Evolutionary conservation across 495 filamentous ascomycete genomes (phyloP).

Genomic region (Lophiotrema nucula): DNA sequence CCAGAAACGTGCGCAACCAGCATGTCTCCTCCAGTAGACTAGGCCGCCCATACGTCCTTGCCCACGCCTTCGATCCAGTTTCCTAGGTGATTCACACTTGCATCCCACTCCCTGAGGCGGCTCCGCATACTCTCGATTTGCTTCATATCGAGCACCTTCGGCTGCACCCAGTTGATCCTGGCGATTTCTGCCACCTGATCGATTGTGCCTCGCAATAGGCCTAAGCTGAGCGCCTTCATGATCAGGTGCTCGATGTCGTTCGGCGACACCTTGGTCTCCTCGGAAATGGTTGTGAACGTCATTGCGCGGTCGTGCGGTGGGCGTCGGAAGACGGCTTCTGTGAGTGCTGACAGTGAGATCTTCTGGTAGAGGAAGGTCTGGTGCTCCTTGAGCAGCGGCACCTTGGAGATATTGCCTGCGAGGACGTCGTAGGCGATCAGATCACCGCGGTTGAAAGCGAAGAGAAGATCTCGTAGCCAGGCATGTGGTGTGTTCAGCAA

Average conservation of each 20-base stretch:
- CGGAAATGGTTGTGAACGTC: constrained; percentile 79
- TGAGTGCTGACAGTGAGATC: constrained; percentile 92
- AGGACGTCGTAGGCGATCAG: constrained; percentile 81
- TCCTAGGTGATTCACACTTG: constrained; percentile 87
- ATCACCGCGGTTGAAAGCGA: constrained; percentile 96
- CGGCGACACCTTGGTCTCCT: constrained; percentile 86
- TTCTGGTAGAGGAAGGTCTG: constrained; percentile 87
- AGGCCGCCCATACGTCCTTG: constrained; percentile 88
- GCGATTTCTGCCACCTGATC: constrained; percentile 95
- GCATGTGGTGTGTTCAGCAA: constrained; percentile 62
- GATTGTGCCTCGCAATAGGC: constrained; percentile 85
- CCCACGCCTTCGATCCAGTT: constrained; percentile 91
- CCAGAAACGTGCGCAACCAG: too few species aligned
- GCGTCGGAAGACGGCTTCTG: constrained; percentile 92
- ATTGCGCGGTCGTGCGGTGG: constrained; percentile 94
- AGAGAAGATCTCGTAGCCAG: constrained; percentile 92
- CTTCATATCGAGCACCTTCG: constrained; percentile 90
- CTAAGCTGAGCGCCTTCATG: constrained; percentile 96
- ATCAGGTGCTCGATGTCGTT: constrained; percentile 96
- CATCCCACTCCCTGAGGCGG: constrained; percentile 88
- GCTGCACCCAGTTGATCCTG: constrained; percentile 97
- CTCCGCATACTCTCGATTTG: constrained; percentile 94
- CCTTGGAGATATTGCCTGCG: constrained; percentile 70
- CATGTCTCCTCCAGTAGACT: too few species aligned
- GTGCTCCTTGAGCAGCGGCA: constrained; percentile 76